Conservation (phyloP, 164 flowering plant genomes). For the Dillenia turbinata region DNA sequence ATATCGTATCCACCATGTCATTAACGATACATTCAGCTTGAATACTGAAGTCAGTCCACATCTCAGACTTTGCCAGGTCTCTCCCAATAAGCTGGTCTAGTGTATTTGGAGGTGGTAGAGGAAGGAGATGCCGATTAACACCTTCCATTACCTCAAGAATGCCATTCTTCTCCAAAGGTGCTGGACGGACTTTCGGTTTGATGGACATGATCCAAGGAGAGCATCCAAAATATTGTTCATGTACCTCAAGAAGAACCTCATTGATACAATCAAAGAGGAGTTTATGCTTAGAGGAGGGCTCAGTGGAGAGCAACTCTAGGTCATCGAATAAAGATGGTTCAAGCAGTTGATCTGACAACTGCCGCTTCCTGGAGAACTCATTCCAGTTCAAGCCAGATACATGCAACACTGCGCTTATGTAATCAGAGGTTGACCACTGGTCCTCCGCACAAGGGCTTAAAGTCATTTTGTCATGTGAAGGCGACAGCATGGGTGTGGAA, state of each 20-base stretch:
- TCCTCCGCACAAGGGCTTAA: constrained; percentile 29
- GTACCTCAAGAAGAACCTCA: constrained; percentile 65
- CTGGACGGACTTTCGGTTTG: constrained; percentile 35
- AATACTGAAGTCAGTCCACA: constrained; percentile 65
- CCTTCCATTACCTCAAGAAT: constrained; percentile 53
- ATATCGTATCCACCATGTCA: constrained; percentile 50
- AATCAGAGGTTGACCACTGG: constrained; percentile 42
- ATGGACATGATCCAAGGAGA: constrained; percentile 41
- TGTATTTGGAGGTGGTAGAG: constrained; percentile 32
- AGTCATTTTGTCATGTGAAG: constrained; percentile 15
- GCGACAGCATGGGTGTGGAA: constrained; percentile 11
- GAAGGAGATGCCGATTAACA: constrained; percentile 45
- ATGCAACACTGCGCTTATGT: constrained; percentile 51
- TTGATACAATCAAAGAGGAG: constrained; percentile 73
- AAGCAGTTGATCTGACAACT: constrained; percentile 46
- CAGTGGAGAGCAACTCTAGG: constrained; percentile 42
- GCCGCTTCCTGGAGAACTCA: constrained; percentile 36
- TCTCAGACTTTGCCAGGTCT: constrained; percentile 52
- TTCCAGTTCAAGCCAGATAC: constrained; percentile 54
- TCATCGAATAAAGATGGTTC: constrained; percentile 50
- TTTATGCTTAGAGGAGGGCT: constrained; percentile 41
- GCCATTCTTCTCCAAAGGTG: constrained; percentile 36
- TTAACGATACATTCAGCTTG: constrained; percentile 43
- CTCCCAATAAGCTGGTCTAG: constrained; percentile 60
- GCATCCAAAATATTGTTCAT: constrained; percentile 35